Conservation (phyloP, 139 green algal species). For the Picochlorum sp. region DNA sequence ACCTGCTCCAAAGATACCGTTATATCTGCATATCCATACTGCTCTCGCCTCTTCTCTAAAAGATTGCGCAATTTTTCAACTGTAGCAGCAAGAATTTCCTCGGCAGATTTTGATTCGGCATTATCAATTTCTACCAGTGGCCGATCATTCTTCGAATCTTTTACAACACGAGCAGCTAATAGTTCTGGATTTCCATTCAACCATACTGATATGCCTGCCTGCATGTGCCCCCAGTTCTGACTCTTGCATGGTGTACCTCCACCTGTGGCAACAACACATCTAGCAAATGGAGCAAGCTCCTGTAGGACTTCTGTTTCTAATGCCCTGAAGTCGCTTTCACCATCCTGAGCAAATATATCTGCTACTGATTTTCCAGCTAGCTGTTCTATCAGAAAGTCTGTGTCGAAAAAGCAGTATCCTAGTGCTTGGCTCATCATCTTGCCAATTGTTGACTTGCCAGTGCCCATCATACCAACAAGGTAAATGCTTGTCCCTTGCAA, state of each 20-base stretch:
- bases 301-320: constrained; percentile 59
- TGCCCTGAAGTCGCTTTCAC: constrained; percentile 73
- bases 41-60: constrained; percentile 40
- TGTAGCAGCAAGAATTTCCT: constrained; percentile 10
- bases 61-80: constrained; percentile 31
- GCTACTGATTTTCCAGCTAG: constrained; percentile 38
- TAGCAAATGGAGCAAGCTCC: constrained; percentile 63
- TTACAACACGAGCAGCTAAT: constrained; percentile 47
- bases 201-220: constrained; percentile 71
- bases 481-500: constrained; percentile 70
- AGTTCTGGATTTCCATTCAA: constrained; percentile 57
- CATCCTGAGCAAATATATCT: constrained; percentile 72
- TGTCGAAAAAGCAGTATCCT: constrained; percentile 77
- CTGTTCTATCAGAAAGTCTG: constrained; percentile 63
- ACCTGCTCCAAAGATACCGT: constrained; percentile 42
- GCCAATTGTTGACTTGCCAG: constrained; percentile 53
- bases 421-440: constrained; percentile 32
- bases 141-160: constrained; percentile 50
- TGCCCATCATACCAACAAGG: constrained; percentile 88
- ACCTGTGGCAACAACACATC: constrained; percentile 71
- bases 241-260: constrained; percentile 56
- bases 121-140: constrained; percentile 43
- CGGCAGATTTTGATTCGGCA: not conserved
- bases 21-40: constrained; percentile 63
- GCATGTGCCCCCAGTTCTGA: constrained; percentile 85